Evolutionary conservation across 345 rosid species (phyloP).

Genomic region (Clarkia xantiana): DNA sequence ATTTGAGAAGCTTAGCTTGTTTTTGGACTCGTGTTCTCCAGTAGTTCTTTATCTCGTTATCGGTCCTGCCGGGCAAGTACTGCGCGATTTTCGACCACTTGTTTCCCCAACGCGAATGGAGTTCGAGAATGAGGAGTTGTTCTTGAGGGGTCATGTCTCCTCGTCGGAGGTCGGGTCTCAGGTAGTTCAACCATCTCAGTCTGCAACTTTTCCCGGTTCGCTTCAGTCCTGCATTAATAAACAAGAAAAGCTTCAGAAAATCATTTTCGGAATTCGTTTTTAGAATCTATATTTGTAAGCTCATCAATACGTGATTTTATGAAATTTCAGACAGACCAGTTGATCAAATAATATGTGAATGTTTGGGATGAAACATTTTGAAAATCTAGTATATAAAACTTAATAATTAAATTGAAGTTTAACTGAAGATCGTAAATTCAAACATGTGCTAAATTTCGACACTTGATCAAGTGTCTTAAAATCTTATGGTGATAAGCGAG

Average conservation of each 20-base stretch:
- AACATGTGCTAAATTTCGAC: no score
- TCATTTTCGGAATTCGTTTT: not conserved
- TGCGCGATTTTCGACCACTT: slow-evolving; percentile 94
- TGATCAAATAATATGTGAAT: no score
- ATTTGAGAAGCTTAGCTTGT: slow-evolving; percentile 74
- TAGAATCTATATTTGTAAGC: not conserved
- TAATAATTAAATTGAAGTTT: no score
- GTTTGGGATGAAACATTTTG: no score
- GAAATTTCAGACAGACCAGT: no score
- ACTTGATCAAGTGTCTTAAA: no score
- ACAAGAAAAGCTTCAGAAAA: not conserved
- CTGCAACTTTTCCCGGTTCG: slow-evolving; percentile 93
- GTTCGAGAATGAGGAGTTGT: slow-evolving; percentile 67
- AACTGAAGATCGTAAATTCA: no score
- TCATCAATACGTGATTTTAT: slow-evolving; percentile 1
- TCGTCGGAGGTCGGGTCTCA: slow-evolving; percentile 74
- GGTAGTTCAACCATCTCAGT: slow-evolving; percentile 75
- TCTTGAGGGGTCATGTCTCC: slow-evolving; percentile 72
- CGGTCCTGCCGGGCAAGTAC: slow-evolving; percentile 75
- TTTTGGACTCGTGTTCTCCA: slow-evolving; percentile 93
- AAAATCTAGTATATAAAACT: no score
- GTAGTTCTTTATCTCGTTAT: slow-evolving; percentile 82
- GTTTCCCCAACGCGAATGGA: slow-evolving; percentile 84
- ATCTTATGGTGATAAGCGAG: no score
- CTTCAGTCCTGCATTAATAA: slow-evolving; percentile 39